Evolutionary conservation across 1,284 basidiomycete species (phyloP).

Genomic region (Retiboletus flavoniger): DNA sequence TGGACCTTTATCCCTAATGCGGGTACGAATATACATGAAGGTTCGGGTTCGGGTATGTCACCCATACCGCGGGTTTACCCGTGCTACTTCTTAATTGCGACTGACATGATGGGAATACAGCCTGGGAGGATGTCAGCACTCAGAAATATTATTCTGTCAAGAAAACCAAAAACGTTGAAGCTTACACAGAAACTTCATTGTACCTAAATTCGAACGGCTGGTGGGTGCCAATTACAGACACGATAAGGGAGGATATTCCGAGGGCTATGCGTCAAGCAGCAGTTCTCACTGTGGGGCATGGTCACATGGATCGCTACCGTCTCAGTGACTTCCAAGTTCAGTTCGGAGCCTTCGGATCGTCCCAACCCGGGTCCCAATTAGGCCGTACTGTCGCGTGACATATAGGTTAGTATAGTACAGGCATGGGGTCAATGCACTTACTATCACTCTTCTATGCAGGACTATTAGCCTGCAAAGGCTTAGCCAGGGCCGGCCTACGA

Average conservation of each 20-base stretch:
- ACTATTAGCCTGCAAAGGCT: not conserved
- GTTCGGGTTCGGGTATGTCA: no score
- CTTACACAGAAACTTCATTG: constrained; percentile 38
- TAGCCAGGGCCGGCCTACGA: not conserved
- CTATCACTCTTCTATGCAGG: not conserved
- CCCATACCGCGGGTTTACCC: no score
- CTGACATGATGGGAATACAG: constrained; percentile 50
- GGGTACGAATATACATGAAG: no score
- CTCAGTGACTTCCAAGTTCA: no score
- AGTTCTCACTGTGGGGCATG: not conserved
- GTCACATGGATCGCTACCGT: not conserved
- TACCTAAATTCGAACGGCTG: not conserved
- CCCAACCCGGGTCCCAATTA: no score
- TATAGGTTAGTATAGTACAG: no score
- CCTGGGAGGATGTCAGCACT: constrained; percentile 33
- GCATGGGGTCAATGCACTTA: not conserved
- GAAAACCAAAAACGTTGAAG: not conserved
- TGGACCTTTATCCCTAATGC: no score
- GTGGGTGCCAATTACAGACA: not conserved
- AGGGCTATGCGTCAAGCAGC: not conserved
- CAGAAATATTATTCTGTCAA: not conserved
- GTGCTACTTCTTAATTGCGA: no score
- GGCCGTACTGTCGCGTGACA: no score
- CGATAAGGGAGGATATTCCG: no score
- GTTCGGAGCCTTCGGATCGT: no score